Percentiles rank a stretch among this genome's conserved stretches.
These are phyloP conservation scores for Wolfiporia cocos DNA, from an alignment of 1,284 basidiomycete genomes.

Conservation along the genomic window DNA sequence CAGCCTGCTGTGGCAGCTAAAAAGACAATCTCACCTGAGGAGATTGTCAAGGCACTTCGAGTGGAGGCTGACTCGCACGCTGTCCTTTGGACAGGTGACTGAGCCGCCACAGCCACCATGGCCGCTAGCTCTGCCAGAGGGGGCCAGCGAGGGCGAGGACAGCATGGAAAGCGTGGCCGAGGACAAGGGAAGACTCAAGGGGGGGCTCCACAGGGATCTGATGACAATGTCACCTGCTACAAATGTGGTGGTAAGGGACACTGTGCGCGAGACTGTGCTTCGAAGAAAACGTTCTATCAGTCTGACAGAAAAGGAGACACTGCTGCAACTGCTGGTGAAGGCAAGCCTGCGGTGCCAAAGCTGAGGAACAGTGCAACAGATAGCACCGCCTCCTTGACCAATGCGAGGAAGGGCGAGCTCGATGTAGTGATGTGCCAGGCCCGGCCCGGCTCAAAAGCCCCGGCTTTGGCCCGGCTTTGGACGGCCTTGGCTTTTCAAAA, in stretches of 20 bases:
- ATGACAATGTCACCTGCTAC: background rate
- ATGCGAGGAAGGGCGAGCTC: too few relatives aligned
- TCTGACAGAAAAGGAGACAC: background rate
- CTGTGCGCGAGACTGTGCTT: background rate
- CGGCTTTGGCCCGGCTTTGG: too few relatives aligned
- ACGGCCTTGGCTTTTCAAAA: too few relatives aligned
- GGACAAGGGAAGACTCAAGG: background rate
- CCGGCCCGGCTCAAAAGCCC: background rate
- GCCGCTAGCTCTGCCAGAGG: background rate
- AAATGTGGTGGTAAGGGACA: background rate
- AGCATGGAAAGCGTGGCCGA: background rate
- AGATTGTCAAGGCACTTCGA: background rate
- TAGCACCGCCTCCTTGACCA: background rate
- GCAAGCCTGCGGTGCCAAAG: background rate
- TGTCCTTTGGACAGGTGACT: background rate
- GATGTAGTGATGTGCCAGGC: too few relatives aligned
- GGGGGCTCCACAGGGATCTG: background rate
- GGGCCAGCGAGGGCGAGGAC: background rate
- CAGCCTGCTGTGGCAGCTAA: background rate
- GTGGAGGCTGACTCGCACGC: background rate
- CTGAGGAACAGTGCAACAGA: background rate
- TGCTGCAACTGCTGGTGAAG: background rate
- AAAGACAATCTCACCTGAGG: background rate
- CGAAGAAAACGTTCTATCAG: background rate
- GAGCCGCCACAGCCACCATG: background rate